Evolutionary conservation across 78 protist genomes (phyloP), one percentile per base, ranked within the genome.

Genomic region (Pelomyxa schiedti): DNA sequence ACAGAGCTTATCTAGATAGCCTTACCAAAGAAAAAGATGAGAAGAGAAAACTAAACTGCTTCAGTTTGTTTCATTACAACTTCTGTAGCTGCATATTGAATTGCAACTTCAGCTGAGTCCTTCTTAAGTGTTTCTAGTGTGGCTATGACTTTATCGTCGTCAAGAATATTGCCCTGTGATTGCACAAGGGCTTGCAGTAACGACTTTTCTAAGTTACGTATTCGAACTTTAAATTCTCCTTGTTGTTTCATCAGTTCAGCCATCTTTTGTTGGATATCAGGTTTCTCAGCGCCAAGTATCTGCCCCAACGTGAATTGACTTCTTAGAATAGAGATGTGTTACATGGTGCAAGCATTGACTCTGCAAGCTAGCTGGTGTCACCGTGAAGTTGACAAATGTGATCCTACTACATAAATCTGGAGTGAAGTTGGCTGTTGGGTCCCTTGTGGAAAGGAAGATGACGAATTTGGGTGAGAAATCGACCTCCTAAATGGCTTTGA

Each of bases 391-490:
- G 82, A 92, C 92, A 42, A 94, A 74, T 39, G 96, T 91, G 67
- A 94, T 96, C 29, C 97, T 87, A n/a, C 90, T 79, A 81, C 93
- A 90, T 43, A 95, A 79, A 65, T 95, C 97, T 26, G 97, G 97
- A 1, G 93, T 42, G 82, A 96, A 91, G 71, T 83, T 82, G 68
- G 75, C 72, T 0, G 95, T 69, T 47, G 95, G 87, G 77, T 92
- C 91, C 42, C 96, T 82, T 39, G 98, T 94, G 39, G 75, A 26
- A 70, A 97, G 81, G 92, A 86, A 87, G 26, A 95, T 80, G 67
- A 42, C 32, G 81, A 97, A 95, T 9, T 89, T n/a, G 36, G 99
- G 99, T 24, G 96, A 91, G 47, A 94, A 89, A 86, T 96, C 99
- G 38, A 95, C 84, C 26, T 90, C 97, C 32, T n/a, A n/a, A n/a